phyloP scores from a whole-genome alignment of 495 filamentous ascomycete species.

The Neurospora terricola region DNA sequence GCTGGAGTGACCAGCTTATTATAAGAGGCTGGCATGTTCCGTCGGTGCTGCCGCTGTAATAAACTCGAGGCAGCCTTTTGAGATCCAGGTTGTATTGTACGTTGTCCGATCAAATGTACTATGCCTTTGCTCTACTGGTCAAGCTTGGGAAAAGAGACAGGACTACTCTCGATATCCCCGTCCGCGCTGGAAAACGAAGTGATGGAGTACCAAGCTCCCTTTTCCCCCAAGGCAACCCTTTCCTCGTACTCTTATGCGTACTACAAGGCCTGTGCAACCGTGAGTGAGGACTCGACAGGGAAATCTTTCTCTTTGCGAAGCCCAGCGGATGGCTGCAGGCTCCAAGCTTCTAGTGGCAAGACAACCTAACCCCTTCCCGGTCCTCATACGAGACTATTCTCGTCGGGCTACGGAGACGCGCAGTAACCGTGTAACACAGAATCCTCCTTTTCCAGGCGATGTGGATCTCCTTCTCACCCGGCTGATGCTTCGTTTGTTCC shows the following conservation, averaged over 20 bases:
- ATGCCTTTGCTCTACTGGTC: not conserved
- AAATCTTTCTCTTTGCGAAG: conserved; percentile 7
- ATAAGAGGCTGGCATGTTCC: not conserved
- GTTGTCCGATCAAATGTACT: not conserved
- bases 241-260: not conserved
- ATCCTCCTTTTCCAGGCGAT: not conserved
- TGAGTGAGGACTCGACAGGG: conserved; percentile 3
- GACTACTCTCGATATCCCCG: not conserved
- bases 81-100: not conserved
- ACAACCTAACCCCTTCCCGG: conserved; percentile 7
- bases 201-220: not conserved
- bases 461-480: conserved; percentile 1
- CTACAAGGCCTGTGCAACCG: not conserved
- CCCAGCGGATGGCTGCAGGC: conserved; percentile 12
- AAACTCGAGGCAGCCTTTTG: not conserved
- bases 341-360: conserved; percentile 11
- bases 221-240: not conserved
- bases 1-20: not conserved
- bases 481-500: not conserved
- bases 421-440: conserved; percentile 17
- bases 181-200: not conserved
- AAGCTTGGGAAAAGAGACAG: not conserved
- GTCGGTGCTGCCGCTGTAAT: not conserved
- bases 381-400: conserved; percentile 26
- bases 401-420: conserved; percentile 22